A percentile compares a stretch with the other conserved stretches of the same genome.
Evolutionary conservation across 192 early-diverging fungal species (phyloP).

Genomic region (Backusella liffmaniae): DNA sequence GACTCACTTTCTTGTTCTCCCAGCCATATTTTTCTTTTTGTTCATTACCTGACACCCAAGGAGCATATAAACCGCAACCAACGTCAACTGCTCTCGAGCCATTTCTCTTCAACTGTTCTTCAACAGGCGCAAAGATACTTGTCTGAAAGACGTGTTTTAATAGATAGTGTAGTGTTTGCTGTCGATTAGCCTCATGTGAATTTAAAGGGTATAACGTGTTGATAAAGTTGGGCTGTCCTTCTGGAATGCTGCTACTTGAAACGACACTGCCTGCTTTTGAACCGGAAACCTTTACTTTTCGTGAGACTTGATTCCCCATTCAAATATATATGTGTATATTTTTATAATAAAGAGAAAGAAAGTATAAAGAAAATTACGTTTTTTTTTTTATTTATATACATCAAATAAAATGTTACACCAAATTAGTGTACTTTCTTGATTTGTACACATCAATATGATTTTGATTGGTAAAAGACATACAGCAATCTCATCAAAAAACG

Average conservation of each 20-base stretch:
- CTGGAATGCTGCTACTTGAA: background rate
- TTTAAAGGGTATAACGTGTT: background rate
- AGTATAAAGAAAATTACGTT: background rate
- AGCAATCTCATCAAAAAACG: background rate
- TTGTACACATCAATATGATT: background rate
- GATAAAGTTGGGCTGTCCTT: background rate
- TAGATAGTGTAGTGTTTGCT: constrained; percentile 19
- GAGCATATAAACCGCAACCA: constrained; percentile 18
- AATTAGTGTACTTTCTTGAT: background rate
- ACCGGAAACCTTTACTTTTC: background rate
- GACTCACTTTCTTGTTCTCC: too few species aligned
- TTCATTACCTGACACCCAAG: constrained; percentile 15
- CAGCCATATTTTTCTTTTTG: too few species aligned
- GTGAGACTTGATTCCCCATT: constrained; percentile 23
- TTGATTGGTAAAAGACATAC: background rate
- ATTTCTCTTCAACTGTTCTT: background rate
- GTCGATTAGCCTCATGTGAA: constrained; percentile 6
- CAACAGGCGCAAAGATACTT: constrained; percentile 22
- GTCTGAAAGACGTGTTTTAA: constrained; percentile 30
- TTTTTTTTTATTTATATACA: background rate
- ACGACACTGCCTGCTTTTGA: background rate
- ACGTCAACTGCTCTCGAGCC: constrained; percentile 14
- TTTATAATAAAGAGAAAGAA: background rate
- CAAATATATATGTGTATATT: too few species aligned
- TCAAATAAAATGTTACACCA: background rate